Conservation (phyloP, 441 rosid species). For the Metrosideros polymorpha region DNA sequence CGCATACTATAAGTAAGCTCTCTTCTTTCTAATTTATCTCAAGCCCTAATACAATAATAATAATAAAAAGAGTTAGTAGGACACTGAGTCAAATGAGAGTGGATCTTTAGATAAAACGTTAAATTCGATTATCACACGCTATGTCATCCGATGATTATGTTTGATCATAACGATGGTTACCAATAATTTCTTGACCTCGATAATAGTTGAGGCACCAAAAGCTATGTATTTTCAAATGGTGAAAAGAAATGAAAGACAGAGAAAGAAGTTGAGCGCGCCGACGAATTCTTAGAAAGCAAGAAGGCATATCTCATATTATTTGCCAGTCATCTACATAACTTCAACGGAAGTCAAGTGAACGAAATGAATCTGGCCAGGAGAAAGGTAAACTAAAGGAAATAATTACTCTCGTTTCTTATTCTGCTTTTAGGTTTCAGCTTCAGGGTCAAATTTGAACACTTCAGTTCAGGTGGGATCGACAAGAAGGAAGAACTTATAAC, state of each 20-base stretch:
- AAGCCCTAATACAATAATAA: background rate
- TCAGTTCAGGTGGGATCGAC: background rate
- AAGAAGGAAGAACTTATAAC: background rate
- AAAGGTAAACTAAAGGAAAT: background rate
- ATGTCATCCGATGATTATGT: background rate
- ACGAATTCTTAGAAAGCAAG: background rate
- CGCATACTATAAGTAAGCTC: background rate
- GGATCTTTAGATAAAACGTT: background rate
- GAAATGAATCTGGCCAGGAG: background rate
- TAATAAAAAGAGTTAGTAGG: background rate
- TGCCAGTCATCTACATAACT: background rate
- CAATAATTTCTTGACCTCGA: background rate
- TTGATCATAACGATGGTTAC: background rate
- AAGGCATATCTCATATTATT: background rate
- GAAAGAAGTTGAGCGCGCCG: background rate
- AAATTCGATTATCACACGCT: background rate
- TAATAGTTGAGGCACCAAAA: background rate
- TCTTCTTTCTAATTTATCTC: background rate
- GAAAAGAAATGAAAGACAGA: background rate
- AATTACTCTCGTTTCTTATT: background rate
- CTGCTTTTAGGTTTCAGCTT: background rate
- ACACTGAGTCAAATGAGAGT: background rate
- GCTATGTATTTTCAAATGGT: background rate
- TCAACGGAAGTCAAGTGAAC: background rate
- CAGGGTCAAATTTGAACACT: background rate